Evolutionary conservation across 1,284 basidiomycete genomes (phyloP), one percentile per base, ranked within the genome.

Genomic region (Microbotryum intermedium): DNA sequence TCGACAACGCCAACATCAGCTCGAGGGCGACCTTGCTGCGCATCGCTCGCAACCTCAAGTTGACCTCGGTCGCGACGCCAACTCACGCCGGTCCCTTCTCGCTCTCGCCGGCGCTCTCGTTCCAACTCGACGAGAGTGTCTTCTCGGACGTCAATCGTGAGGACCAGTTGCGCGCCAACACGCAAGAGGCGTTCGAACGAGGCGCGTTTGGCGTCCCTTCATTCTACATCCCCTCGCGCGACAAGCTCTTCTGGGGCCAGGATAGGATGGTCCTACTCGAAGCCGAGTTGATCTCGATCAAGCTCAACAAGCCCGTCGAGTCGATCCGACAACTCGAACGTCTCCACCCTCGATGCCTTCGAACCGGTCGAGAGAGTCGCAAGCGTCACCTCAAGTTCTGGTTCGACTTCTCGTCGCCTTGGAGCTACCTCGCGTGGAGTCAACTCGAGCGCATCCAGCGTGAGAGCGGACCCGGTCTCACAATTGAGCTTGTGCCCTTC

Each of bases 161-260:
- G 10, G 52, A 50, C 6, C 23, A 54, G 29, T 20, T 59, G 20
- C 21, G 57, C 7, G 46, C 44, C 20, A 59, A 59, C 46, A 59
- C 57, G n/a, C 39, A 42, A n/a, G 57, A 53, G 26, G 57, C 52
- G 6, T 49, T 59, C 42, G 48, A 50, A 5, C 26, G n/a, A 3
- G 57, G 57, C 20, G 57, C 57, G 6, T 59, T 59, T 18, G 57
- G 57, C 26, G 57, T 59, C n/a, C 57, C 57, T 44, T 45, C 25
- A 20, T 59, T 59, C 47, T 49, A 42, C 39, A 45, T 59, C n/a
- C 34, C 34, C 26, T 13, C 42, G 13, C 10, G 29, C 28, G 26
- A 50, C 21, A 53, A 54, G 47, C 21, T 59, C n/a, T 51, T 53
- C 23, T 59, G 50, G 50, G 57, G 57, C 13, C 57, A 59, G 26